phyloP scores from a whole-genome alignment of 2,329 filamentous ascomycete genomes.

The Rhexocercosporidium sp. region DNA sequence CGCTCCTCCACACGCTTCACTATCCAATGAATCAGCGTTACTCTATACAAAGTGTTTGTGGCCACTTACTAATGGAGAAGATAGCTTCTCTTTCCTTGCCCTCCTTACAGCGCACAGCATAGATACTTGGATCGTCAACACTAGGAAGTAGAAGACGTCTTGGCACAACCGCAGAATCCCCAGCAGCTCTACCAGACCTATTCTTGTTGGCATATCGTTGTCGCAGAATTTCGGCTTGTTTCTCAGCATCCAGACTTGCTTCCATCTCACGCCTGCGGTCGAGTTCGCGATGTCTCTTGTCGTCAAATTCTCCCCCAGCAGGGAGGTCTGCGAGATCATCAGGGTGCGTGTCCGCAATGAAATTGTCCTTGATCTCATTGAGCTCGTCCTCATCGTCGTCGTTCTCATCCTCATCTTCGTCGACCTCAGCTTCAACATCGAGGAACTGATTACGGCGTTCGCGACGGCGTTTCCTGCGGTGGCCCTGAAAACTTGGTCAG shows the following conservation, averaged over 20 bases:
- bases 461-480: constrained; percentile 80
- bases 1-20: constrained; percentile 86
- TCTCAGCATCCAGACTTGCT: constrained; percentile 88
- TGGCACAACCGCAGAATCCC: constrained; percentile 78
- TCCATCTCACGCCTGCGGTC: constrained; percentile 90
- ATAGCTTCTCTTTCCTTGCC: constrained; percentile 95
- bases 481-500: constrained; percentile 50
- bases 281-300: constrained; percentile 90
- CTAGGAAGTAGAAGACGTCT: constrained; percentile 88
- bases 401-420: constrained; percentile 86
- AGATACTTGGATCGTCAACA: constrained; percentile 95
- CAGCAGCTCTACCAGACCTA: constrained; percentile 67
- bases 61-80: constrained; percentile 66
- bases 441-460: constrained; percentile 85
- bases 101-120: constrained; percentile 90
- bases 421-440: constrained; percentile 97
- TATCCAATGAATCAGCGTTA: not conserved
- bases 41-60: not conserved
- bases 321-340: constrained; percentile 82
- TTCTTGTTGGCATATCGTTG: constrained; percentile 87
- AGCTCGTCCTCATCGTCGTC: constrained; percentile 91
- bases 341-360: constrained; percentile 87
- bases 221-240: constrained; percentile 84
- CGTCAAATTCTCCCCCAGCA: constrained; percentile 80
- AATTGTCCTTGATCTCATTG: constrained; percentile 76